Evolutionary conservation across 2,329 filamentous ascomycete genomes (phyloP), one percentile per base, ranked within the genome.

Genomic region (Aciculosporium take): DNA sequence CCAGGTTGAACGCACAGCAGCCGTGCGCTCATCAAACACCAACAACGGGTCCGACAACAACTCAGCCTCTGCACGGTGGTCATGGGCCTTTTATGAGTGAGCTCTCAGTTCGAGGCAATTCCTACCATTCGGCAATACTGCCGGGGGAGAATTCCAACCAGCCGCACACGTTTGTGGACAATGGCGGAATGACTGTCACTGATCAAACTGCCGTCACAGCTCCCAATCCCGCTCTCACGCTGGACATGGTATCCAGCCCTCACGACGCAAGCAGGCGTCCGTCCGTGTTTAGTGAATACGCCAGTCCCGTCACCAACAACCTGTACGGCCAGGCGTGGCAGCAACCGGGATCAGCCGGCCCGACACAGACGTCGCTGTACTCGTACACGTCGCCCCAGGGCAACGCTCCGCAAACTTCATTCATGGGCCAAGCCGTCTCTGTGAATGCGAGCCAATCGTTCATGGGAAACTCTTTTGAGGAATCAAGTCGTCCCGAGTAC

Each of bases 261-360:
- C 67, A 72, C 40, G 66, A 68, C 29, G 49, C 58, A 1, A 63
- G 63, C 46, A 61, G 70, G 24, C 63, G 69, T 15, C 56, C 68
- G 0, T 69, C 69, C 0, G 52, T 62, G 3, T 58, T 71, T 13
- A 58, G 64, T 24, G 70, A 74, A n/a, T 73, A 69, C 34, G 50
- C 56, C 20, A 62, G 56, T 28, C 57, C 67, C 4, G 54, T 63
- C 6, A 51, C 53, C 13, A 55, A 58, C 9, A 52, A 53, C 13
- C 51, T 72, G 36, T 72, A 71, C 49, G 46, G 56, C 6, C 60
- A 60, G 23, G 52, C 59, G 8, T 72, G 68, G 69, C 66, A 65
- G 46, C 55, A 64, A 18, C 18, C 44, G 7, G 55, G 55, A 12
- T 66, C 68, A 3, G 58, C 62, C 1, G 58, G 63, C 0, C 55